Base-by-base conservation (phyloP, 1,139 yeast species). In the Ogataea hybrid region DNA sequence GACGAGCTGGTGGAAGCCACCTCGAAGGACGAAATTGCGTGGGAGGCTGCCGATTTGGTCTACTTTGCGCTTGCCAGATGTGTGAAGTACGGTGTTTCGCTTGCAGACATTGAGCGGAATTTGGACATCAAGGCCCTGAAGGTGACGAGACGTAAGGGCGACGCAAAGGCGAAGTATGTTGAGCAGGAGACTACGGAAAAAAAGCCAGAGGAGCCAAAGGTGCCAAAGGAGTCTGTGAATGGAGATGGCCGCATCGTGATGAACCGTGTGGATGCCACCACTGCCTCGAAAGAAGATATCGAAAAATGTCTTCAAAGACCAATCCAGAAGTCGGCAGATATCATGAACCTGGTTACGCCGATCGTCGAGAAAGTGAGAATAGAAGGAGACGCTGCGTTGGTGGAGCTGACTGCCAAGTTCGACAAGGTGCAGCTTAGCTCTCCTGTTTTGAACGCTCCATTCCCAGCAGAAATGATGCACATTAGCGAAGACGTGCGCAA, bases 41-140 rank as follows among this genome's bases (percentile, higher is more conserved):
- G 97, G 96, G 98, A 92, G 67, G 92, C 95, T 43, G 98, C 98
- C 6, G 99, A 94, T 62, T 73, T 92, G 61, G 66, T 94, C 45
- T 92, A 94, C 67, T 94, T 94, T 65, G 90, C 94, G 9, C 65
- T 90, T 73, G 75, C 88, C n/a, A 86, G 88, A 75, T 79, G 94
- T 52, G 83, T 84, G 33, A 82, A 87, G 62, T 71, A 80, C 55
- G 96, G 90, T 28, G 96, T 90, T 29, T 68, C 83, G 22, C 70
- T 90, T 59, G 70, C 76, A 11, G 97, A 90, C 55, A 81, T 92
- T 33, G 96, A 89, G 66, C 76, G 73, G 55, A 89, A 90, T 63
- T 73, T 92, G 59, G 94, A 89, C 57, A 68, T 83, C 59, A 92
- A 94, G 70, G 76, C 88, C 37, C 68, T 81, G 57, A 90, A 89